Evolutionary conservation across 345 rosid species (phyloP), one percentile per base, ranked within the genome.

Genomic region (Aethionema arabicum): DNA sequence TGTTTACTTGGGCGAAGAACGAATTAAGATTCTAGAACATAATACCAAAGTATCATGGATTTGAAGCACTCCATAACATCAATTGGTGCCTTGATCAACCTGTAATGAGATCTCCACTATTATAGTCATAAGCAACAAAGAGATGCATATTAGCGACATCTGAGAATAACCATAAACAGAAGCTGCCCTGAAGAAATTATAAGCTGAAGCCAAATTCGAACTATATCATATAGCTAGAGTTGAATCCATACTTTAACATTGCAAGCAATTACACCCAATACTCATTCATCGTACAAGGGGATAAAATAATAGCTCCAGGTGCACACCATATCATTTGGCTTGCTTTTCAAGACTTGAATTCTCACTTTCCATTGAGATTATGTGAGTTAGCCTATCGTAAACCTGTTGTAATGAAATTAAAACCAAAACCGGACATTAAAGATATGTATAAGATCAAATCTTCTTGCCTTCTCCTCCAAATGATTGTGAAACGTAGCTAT

Each of bases 291-390:
- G 29, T 32, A 44, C 3, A 54, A 45, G 5, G 0, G 46, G 38
- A 55, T 13, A 11, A 3, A 55, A 65, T 35, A 16, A 56, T 14
- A 50, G 57, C 36, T 56, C 48, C 4, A 21, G 27, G 5, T 15
- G 35, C 1, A 3, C 50, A 40, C 51, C 65, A 8, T 61, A 39
- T 80, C 79, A 79, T 60, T 55, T 40, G 46, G 63, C 37, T 16
- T 78, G 72, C 63, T 69, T 74, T 2, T 58, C 74, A 49, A 80
- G 72, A 75, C 79, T 78, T 35, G 95, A 83, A 72, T 81, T 81
- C 69, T 92, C 84, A 55, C 82, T 77, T 76, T 92, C 96, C 84
- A 87, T 81, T 41, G 84, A 78, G 74, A 89, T 80, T 32, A 92
- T 80, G 53, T 82, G 79, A 71, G 86, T 79, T 63, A 92, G 90